Evolutionary conservation across 176 grass and related monocot species (phyloP), one percentile per base, ranked within the genome.

Genomic region (Ensete ventricosum): DNA sequence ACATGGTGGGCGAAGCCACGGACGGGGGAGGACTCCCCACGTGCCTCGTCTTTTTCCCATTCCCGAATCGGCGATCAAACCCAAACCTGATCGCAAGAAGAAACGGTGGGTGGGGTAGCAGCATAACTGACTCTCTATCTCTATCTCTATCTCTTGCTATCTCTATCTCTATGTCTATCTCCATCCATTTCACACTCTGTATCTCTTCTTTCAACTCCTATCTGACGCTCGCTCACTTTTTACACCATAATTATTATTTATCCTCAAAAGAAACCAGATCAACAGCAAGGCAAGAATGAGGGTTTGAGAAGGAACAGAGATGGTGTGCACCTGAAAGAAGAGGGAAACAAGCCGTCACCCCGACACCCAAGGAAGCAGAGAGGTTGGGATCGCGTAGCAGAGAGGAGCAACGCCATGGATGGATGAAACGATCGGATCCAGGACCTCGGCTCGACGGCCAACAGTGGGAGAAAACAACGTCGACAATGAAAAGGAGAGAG

Each of bases 71-170:
- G 73, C 72, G 72, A 84, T 84, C 78, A 84, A 74, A 55, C 72
- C 53, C 72, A 74, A 74, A 74, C 72, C 83, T 84, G 83, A 57
- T 80, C 77, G 83, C 64, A 84, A 84, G 51, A 79, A 84, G 64
- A 84, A 84, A 84, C 55, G 74, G 58, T 79, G 71, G 64, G 77
- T 55, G 69, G 52, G 72, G 72, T 75, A 71, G 83, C 54, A 76
- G 54, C 74, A 84, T 76, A 64, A 52, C 53, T 50, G 17, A 29
- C 69, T 68, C 66, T 53, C 76, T 54, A n/a, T 14, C 20, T 53
- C 76, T 54, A n/a, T 14, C 20, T 49, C 16, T 59, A 12, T 16
- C 76, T 11, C 50, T 77, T 62, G 34, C 25, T 57, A 49, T 72
- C 71, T 50, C 62, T 54, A 5, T 53, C 53, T 57, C 22, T 73